A percentile compares a stretch with the other conserved stretches of the same genome.
These are phyloP conservation scores for Mortierella sp. DNA, from an alignment of 371 early-diverging fungal genomes.

Conservation along the genomic window DNA sequence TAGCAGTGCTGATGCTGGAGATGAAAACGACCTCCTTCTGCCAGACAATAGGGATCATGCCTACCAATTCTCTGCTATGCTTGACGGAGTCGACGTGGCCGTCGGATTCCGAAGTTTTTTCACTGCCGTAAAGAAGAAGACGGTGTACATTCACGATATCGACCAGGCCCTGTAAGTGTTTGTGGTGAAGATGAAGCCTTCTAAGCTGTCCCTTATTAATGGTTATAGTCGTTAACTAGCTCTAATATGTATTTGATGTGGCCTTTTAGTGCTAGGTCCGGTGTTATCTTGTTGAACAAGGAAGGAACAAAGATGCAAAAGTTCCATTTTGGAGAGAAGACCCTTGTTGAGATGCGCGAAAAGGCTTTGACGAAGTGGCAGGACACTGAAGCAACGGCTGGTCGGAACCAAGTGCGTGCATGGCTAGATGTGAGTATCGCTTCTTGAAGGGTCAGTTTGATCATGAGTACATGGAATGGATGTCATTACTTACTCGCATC, in stretches of 20 bases:
- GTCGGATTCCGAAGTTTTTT: too few species aligned
- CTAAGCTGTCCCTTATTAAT: conserved; percentile 1
- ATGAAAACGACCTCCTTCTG: too few species aligned
- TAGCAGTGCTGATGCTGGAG: too few species aligned
- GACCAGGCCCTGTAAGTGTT: conserved; percentile 23
- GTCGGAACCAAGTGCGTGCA: conserved; percentile 21
- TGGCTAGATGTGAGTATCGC: conserved; percentile 40
- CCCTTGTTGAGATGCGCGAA: conserved; percentile 31
- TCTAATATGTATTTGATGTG: conserved; percentile 16
- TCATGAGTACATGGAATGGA: too few species aligned
- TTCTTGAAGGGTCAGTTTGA: too few species aligned
- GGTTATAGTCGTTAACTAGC: conserved; percentile 22
- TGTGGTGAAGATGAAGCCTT: not conserved
- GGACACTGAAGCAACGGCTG: conserved; percentile 18
- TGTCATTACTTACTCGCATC: too few species aligned
- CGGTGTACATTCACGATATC: not conserved
- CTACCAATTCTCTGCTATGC: too few species aligned
- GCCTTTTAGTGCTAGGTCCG: conserved; percentile 31
- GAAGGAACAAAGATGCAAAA: conserved; percentile 26
- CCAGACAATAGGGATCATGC: too few species aligned
- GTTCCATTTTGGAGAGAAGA: conserved; percentile 25
- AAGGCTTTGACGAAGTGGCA: conserved; percentile 22
- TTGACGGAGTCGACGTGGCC: too few species aligned
- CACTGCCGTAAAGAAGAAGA: not conserved
- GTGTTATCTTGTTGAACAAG: conserved; percentile 22